Evolutionary conservation across 2,329 filamentous ascomycete species (phyloP), one percentile per base, ranked within the genome.

Genomic region (Zymoseptoria pseudotritici): DNA sequence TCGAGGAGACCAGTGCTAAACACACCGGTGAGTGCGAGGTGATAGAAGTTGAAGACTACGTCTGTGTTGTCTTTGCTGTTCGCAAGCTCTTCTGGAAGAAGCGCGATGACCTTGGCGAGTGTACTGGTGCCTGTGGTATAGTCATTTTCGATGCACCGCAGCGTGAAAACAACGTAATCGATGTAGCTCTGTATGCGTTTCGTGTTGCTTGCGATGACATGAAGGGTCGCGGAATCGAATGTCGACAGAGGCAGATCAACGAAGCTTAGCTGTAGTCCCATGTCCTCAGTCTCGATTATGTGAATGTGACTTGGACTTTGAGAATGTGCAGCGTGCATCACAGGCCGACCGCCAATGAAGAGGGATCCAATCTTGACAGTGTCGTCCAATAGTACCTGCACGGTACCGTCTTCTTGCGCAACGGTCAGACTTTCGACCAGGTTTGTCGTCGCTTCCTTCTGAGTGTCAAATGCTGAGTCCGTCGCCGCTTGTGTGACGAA

Each of bases 81-180:
- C 54, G 83, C 79, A 17, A 96, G 79, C 42, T 91, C 89, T 63
- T 90, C 88, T 63, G 89, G 86, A 31, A 96, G 83, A 24, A 63
- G 68, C 26, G 58, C 58, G 6, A 69, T 20, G 29, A 60, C 58
- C 7, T 54, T 52, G 6, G 42, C 36, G 7, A 57, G 65, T 6
- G 97, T 79, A 59, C 95, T 89, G 63, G 90, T 84, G 1, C 90
- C 87, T 42, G 89, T 88, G 68, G 89, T 89, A 84, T 90, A 96
- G 72, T 96, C 92, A 2, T 86, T 82, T 22, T 86, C 79, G 77
- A 97, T 89, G 65, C 93, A 89, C 36, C 84, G 80, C 63, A 94
- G 85, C 0, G 89, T 86, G 71, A 96, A 90, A 58, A 85, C 86
- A 52, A 96, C 82, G 71, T 99, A 97, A 54, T 91, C 82, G 7